Evolutionary conservation across 2,329 filamentous ascomycete species (phyloP), one percentile per base, ranked within the genome.

Genomic region (Aspergillus vadensis): DNA sequence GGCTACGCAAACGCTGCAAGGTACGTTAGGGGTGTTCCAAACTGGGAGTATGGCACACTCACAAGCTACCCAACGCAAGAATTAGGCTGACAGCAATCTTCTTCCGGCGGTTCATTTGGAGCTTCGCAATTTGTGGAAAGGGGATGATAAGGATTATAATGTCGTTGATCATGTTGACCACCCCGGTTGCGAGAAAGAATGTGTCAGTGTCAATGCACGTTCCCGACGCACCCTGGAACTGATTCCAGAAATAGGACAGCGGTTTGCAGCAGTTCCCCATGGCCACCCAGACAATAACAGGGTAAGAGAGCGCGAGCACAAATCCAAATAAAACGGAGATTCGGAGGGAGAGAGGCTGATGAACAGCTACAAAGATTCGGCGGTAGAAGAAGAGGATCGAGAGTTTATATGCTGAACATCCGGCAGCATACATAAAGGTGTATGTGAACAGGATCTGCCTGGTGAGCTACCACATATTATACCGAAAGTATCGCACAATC

Each of bases 311-410:
- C 1, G 56, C 60, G 7, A 69, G 48, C n/a, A 61, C 17, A 4
- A 65, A 19, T 23, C 58, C 59, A 3, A 62, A 4, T 36, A 23
- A 50, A 2, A 67, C 44, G 2, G 51, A 21, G 25, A 25, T 39
- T 58, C 57, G 58, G 30, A 65, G 30, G 7, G 30, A 43, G 2
- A 60, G 44, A 38, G 59, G 62, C 56, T 65, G 32, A 21, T 61
- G 60, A 14, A 59, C 57, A 10, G 2, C 14, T 6, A 15, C 21
- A 17, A 70, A 68, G 23, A 70, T 63, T 5, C 68, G 62, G 25
- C 62, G 59, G 32, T 70, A 70, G 59, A 70, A 69, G 39, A 63
- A 60, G 3, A 69, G 49, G n/a, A 70, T 66, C 4, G 65, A 69
- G 10, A 65, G 15, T 43, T 66, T 65, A 49, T 62, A 67, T 1